Evolutionary conservation across 2,329 filamentous ascomycete species (phyloP), one percentile per base, ranked within the genome.

Genomic region (Rhynchosporium secalis): DNA sequence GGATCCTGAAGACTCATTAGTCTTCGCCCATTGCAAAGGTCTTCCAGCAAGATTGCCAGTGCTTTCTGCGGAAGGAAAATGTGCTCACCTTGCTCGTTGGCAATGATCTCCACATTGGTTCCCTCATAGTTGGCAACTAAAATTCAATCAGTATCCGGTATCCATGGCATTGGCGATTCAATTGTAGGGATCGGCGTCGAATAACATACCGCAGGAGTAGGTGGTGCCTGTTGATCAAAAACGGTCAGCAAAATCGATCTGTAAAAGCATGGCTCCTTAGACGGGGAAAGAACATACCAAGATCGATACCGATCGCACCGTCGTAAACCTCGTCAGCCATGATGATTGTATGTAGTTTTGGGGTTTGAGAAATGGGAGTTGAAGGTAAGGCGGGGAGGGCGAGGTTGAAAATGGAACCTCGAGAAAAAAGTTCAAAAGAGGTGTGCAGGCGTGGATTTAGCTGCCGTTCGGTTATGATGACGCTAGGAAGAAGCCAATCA

Each of bases 231-330:
- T 69, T 65, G 38, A 65, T 56, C 33, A 51, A 65, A 72, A 70
- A 71, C 71, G 69, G 72, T 73, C 49, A 72, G 72, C 58, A 60
- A 58, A 55, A 26, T 28, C 47, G 43, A 46, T 62, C 59, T 63
- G 9, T 48, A 43, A 36, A 20, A 38, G 29, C 43, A 29, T 36
- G 12, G 12, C 20, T 40, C 26, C 41, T 13, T 15, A 8, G 20
- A 33, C 15, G 29, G 38, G 55, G 33, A 47, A 38, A 43, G 7
- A 28, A 82, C 88, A 76, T 84, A 96, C 94, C 95, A 83, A 99
- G 87, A 89, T 99, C 95, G 84, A 99, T 99, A 88, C 95, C 95
- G 84, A 98, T 92, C 87, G 95, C 95, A 90, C 95, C 95, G 80
- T 99, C 95, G 81, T 98, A 99, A 76, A 96, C 88, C 88, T 97